These are phyloP conservation scores for Ilex aquifolium DNA, from an alignment of 257 asterid species.

Conservation along the genomic window DNA sequence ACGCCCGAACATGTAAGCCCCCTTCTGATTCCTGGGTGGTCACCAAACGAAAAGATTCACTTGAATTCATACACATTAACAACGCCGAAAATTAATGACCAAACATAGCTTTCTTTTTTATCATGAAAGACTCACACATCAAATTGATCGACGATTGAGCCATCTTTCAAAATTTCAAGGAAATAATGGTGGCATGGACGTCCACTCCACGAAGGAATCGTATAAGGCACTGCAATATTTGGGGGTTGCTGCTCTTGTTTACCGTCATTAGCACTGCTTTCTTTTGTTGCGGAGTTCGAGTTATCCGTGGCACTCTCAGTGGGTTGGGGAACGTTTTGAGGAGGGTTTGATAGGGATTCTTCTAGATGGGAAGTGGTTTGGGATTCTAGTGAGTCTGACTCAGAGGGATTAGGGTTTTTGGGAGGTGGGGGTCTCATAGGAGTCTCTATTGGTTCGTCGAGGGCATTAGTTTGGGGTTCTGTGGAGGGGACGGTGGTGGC, in stretches of 20 bases:
- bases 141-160: constrained; percentile 58
- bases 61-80: no score
- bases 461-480: background rate
- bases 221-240: constrained; percentile 52
- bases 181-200: constrained; percentile 59
- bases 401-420: constrained; percentile 22
- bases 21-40: constrained; percentile 68
- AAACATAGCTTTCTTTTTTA: no score
- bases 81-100: no score
- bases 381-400: constrained; percentile 4
- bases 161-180: constrained; percentile 83
- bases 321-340: constrained; percentile 12
- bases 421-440: constrained; percentile 45
- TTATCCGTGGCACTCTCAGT: constrained; percentile 12
- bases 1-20: constrained; percentile 98
- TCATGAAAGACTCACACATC: constrained; percentile 52
- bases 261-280: constrained; percentile 17
- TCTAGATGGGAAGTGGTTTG: constrained; percentile 16
- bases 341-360: constrained; percentile 20
- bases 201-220: constrained; percentile 76
- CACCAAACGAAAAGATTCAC: constrained; percentile 9
- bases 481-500: constrained; percentile 17
- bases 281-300: constrained; percentile 10
- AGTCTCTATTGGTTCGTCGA: constrained; percentile 22
- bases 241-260: constrained; percentile 28